Evolutionary conservation across 2,329 filamentous ascomycete genomes (phyloP).

Genomic region (Penicillium sp.): DNA sequence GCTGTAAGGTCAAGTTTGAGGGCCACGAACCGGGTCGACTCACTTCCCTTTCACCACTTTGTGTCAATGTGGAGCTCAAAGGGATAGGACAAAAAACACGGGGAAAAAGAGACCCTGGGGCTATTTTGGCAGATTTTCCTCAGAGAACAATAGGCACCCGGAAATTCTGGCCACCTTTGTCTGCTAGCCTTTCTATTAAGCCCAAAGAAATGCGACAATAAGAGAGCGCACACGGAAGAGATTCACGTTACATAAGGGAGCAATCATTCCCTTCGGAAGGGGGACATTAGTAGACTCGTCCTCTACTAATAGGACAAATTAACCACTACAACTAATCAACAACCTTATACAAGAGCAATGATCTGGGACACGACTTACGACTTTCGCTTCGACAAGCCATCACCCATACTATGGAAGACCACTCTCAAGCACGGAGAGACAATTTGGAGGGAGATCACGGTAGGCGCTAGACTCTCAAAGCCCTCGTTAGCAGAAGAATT

Average conservation of each 20-base stretch:
- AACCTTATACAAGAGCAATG: background rate
- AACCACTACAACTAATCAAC: background rate
- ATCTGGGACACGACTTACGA: constrained; percentile 4
- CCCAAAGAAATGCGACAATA: background rate
- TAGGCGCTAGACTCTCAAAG: background rate
- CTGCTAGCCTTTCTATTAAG: background rate
- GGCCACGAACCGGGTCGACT: too few species aligned
- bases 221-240: background rate
- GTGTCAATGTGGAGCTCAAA: too few species aligned
- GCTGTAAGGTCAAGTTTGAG: background rate
- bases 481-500: constrained; percentile 2
- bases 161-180: background rate
- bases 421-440: background rate
- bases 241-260: background rate
- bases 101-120: background rate
- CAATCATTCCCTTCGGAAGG: background rate
- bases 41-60: too few species aligned
- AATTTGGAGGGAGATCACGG: background rate
- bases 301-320: too few species aligned
- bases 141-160: background rate
- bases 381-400: background rate
- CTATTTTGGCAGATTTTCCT: too few species aligned
- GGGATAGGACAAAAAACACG: background rate
- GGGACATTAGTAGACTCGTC: too few species aligned
- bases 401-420: background rate